These are phyloP conservation scores for Acorus gramineus DNA, from an alignment of 106 monocot species.

Conservation along the genomic window DNA sequence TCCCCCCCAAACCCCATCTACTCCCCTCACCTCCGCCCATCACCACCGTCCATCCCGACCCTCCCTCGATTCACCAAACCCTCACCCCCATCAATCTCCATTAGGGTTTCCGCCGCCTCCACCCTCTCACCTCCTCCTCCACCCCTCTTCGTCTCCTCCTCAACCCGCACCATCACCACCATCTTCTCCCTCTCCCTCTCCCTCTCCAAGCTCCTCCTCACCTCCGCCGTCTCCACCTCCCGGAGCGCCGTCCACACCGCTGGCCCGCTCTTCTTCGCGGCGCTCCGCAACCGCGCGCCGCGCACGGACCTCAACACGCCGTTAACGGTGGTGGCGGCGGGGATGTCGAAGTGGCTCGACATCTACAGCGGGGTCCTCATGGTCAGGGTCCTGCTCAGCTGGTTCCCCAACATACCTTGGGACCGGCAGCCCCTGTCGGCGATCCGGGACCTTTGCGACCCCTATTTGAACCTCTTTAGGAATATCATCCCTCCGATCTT, in stretches of 20 bases:
- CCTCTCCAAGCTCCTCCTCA: neutral
- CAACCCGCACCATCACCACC: neutral
- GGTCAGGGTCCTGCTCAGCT: constrained; percentile 64
- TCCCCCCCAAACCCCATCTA: no score
- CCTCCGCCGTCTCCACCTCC: constrained; percentile 1
- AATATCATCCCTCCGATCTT: constrained; percentile 76
- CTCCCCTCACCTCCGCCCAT: no score
- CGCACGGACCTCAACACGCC: constrained; percentile 60
- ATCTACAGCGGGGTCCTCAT: constrained; percentile 73
- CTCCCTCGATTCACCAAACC: neutral
- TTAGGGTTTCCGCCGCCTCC: constrained; percentile 15
- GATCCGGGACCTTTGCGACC: constrained; percentile 72
- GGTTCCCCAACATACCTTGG: constrained; percentile 93
- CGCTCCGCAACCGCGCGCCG: constrained; percentile 33
- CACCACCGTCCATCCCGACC: constrained; percentile 3
- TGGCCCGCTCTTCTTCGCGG: constrained; percentile 47
- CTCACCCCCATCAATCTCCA: neutral
- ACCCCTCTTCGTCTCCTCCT: constrained; percentile 4
- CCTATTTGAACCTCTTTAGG: constrained; percentile 67
- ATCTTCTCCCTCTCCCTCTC: constrained; percentile 5
- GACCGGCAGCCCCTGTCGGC: constrained; percentile 81
- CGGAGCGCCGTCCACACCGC: neutral
- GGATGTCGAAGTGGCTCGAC: constrained; percentile 68
- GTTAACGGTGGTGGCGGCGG: constrained; percentile 61
- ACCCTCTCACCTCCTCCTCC: constrained; percentile 20